Evolutionary conservation across 768 basidiomycete genomes (phyloP), one percentile per base, ranked within the genome.

Genomic region (Podaxis sp.): DNA sequence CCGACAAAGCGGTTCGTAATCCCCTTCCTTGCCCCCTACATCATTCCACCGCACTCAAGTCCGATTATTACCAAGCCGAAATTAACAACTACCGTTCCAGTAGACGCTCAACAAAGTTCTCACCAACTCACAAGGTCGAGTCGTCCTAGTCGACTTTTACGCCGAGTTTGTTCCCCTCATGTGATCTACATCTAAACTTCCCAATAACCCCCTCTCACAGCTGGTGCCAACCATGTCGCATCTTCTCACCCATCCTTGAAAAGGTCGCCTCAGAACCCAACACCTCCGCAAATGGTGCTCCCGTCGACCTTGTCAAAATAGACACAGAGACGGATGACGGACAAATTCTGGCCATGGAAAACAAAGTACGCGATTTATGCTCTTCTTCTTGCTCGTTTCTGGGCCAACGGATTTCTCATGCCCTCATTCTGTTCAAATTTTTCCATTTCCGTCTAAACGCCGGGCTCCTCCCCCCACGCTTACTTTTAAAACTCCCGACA

Each of bases 171-270:
- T 49, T n/a, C 66, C 41, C 65, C 50, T 63, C 20, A 28, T n/a
- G 50, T 26, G 15, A 44, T 58, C 55, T 13, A 33, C 0, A n/a
- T 49, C 53, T 28, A 50, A 30, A 38, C 49, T 46, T 49, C 51
- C 33, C 57, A 28, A 46, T 52, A 33, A 33, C 33, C 33, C 33
- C 10, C 30, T 33, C 33, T 55, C 61, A 36, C 58, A 93, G 91
- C 64, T 93, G 91, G 92, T 93, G 91, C 66, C 76, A 80, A 6
- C 91, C 91, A 41, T 94, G 91, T 77, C 87, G 82, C 66, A 74
- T 80, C 71, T 81, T 94, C 44, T 87, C 89, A 1, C 92, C 92
- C 26, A 73, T 90, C 58, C 76, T 94, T 24, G 78, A 89, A 68
- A 82, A 80, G 60, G 68, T 89, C n/a, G 81, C 87, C 11, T 69